Conservation (phyloP, 352 stramenopile genomes). For the Globisporangium uncinulatum region DNA sequence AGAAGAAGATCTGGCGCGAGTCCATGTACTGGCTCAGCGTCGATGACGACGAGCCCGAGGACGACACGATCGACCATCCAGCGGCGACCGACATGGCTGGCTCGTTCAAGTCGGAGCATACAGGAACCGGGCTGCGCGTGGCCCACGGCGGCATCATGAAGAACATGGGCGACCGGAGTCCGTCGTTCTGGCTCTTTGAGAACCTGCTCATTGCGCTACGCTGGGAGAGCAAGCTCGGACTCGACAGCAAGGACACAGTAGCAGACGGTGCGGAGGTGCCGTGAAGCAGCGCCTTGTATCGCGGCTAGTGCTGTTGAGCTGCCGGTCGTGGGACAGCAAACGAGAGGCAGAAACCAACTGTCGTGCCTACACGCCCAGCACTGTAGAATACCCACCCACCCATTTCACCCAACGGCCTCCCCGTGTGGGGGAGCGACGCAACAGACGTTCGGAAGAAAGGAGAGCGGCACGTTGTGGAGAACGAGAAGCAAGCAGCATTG, state of each 20-base stretch:
- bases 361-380: too few relatives aligned
- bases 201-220: constrained; percentile 46
- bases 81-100: too few relatives aligned
- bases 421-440: too few relatives aligned
- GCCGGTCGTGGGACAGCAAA: too few relatives aligned
- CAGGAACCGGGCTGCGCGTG: constrained; percentile 9
- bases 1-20: constrained; percentile 49
- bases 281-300: not conserved
- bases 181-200: constrained; percentile 52
- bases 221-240: constrained; percentile 44
- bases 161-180: constrained; percentile 50
- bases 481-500: too few relatives aligned
- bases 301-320: too few relatives aligned
- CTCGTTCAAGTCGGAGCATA: constrained; percentile 9
- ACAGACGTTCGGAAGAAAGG: too few relatives aligned
- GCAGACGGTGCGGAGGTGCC: not conserved
- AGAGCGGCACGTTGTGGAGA: too few relatives aligned
- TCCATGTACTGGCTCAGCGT: constrained; percentile 59
- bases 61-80: not conserved
- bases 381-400: too few relatives aligned
- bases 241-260: constrained; percentile 9
- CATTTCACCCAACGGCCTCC: too few relatives aligned
- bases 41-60: constrained; percentile 17
- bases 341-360: too few relatives aligned
- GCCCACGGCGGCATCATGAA: constrained; percentile 54